Evolutionary conservation across 176 grass and related monocot species (phyloP).

Genomic region (Ampelocalamus luodianensis): DNA sequence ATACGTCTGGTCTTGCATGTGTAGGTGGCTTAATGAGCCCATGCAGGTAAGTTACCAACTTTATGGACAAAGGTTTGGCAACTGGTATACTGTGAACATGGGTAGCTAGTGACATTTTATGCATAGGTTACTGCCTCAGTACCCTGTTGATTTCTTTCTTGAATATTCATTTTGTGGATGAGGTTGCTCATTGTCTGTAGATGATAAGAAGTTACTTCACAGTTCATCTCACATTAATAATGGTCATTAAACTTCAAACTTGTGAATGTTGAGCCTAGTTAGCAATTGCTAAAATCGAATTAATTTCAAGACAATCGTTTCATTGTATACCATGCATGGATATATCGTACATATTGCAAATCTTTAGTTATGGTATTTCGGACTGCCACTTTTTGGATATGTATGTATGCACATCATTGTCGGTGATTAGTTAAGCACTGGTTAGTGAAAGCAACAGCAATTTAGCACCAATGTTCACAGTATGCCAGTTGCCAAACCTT

Average conservation of each 20-base stretch:
- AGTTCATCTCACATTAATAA: background rate
- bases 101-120: slow-evolving; percentile 34
- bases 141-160: background rate
- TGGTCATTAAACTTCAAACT: background rate
- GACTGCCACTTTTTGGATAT: background rate
- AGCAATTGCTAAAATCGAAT: background rate
- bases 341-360: background rate
- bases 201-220: background rate
- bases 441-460: background rate
- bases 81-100: slow-evolving; percentile 18
- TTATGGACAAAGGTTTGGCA: background rate
- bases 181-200: background rate
- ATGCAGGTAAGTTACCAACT: background rate
- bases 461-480: too few species aligned
- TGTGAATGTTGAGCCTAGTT: background rate
- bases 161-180: background rate
- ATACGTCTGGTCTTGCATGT: slow-evolving; percentile 10
- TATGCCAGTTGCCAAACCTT: too few species aligned
- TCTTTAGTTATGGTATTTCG: background rate
- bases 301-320: background rate
- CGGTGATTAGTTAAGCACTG: background rate
- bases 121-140: slow-evolving; percentile 18
- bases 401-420: background rate
- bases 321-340: background rate
- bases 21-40: slow-evolving; percentile 1